Base-by-base conservation (phyloP, 2,329 filamentous ascomycete species). In the Gnomoniopsis smithogilvyi region DNA sequence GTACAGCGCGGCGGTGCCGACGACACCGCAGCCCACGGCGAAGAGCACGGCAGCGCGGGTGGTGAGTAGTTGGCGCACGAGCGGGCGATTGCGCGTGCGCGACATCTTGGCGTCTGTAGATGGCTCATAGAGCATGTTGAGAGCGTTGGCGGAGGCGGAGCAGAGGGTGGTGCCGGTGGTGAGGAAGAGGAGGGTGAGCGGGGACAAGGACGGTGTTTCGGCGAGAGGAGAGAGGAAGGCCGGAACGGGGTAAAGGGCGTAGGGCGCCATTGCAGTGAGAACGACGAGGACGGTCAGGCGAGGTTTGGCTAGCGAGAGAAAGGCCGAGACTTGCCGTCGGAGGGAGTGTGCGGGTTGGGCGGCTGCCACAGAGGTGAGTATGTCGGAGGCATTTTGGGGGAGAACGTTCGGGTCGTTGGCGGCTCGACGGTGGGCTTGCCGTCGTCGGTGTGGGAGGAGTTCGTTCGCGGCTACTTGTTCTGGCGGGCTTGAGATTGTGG, bases 101-200 rank as follows among this genome's bases (percentile, higher is more conserved):
- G 84, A 87, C 95, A 99, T 99, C 68, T 90, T 86, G 49, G 92
- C 91, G 73, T 99, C 95, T 69, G 93, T 93, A 61, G 87, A 81
- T 11, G 88, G 90, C 74, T 99, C 95, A 74, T 97, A 92, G 60
- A 97, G 86, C 95, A 99, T 99, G 74, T 99, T 99, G 65, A 98
- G 80, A 1, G 95, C 86, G 72, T 99, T 99, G 47, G 95, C 95
- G 60, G 90, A 91, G 47, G 93, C 92, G n/a, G 86, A 90, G 72
- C 91, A 95, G 21, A 97, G 81, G 4, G 93, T 87, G 0, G 95
- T 98, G 61, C 95, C 94, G 3, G 86, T 86, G 0, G 94, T 96
- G 54, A 99, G 86, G 78, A 96, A 98, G 54, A 96, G 81, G 19
- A 98, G 87, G 10, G 95, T 99, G 56, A 98, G 80, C 2, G 95